Percentiles rank a stretch among this genome's conserved stretches.
Evolutionary conservation across 2,329 filamentous ascomycete genomes (phyloP).

Genomic region (Ilyonectria robusta): DNA sequence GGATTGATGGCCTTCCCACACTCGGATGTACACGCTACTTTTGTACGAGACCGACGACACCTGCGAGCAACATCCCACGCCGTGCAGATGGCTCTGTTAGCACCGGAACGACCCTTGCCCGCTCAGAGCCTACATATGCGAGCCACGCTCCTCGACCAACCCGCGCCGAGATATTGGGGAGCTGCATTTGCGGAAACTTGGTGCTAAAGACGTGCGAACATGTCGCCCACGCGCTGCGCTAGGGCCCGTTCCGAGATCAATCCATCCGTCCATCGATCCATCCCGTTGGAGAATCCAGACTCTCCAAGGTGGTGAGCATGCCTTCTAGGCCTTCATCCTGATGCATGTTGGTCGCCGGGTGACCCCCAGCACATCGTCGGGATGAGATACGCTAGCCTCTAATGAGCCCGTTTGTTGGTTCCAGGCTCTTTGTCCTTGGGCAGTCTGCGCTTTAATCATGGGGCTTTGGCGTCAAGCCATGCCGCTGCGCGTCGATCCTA

Average conservation of each 20-base stretch:
- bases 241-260: too few relatives aligned
- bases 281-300: too few relatives aligned
- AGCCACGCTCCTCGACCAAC: background rate
- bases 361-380: background rate
- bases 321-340: too few relatives aligned
- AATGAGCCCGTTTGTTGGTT: background rate
- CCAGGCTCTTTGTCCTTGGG: background rate
- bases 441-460: background rate
- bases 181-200: too few relatives aligned
- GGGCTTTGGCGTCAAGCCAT: background rate
- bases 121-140: background rate
- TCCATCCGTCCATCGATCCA: too few relatives aligned
- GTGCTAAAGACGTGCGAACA: too few relatives aligned
- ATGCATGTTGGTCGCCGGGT: too few relatives aligned
- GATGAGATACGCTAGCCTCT: background rate
- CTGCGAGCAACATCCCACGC: too few relatives aligned
- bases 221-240: too few relatives aligned
- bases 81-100: background rate
- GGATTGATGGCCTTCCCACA: background rate
- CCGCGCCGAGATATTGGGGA: background rate
- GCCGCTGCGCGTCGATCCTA: slow-evolving; percentile 12
- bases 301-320: too few relatives aligned
- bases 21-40: too few relatives aligned
- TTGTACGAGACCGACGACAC: too few relatives aligned
- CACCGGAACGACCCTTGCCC: background rate